These are phyloP conservation scores for Kluyveromyces nonfermentans DNA, from an alignment of 805 yeast species.

Conservation along the genomic window DNA sequence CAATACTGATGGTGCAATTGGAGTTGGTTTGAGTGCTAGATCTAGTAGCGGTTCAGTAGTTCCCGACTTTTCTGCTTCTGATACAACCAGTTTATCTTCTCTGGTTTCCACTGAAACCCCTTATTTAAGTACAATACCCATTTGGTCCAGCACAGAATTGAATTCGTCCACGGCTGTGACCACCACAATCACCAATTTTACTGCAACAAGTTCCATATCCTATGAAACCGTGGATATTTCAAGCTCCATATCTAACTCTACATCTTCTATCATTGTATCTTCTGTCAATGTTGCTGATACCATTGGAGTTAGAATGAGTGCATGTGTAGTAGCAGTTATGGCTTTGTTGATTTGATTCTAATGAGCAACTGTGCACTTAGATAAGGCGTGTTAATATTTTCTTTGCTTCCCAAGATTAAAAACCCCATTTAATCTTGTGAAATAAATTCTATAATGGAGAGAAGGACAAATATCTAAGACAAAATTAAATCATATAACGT, in stretches of 20 bases:
- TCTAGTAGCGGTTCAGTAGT: conserved; percentile 11
- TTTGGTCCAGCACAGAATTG: background rate
- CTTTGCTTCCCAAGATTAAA: too few relatives aligned
- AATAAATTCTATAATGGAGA: too few relatives aligned
- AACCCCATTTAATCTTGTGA: too few relatives aligned
- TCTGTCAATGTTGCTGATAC: background rate
- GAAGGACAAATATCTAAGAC: too few relatives aligned
- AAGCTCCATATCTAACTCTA: background rate
- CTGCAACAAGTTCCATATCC: background rate
- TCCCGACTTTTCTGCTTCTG: conserved; percentile 12
- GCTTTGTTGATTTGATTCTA: conserved; percentile 9
- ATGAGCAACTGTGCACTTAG: too few relatives aligned
- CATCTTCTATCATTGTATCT: background rate
- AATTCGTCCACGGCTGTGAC: background rate
- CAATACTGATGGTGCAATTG: conserved; percentile 17
- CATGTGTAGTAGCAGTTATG: conserved; percentile 12
- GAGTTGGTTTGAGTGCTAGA: conserved; percentile 14
- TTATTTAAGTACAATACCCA: background rate
- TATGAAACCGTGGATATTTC: background rate
- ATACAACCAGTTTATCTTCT: background rate
- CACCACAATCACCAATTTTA: background rate
- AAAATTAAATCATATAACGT: too few relatives aligned
- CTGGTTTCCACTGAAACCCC: background rate
- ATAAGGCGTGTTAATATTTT: too few relatives aligned
- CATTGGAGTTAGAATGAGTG: conserved; percentile 6